phyloP scores from a whole-genome alignment of 305 asterid species.

The Fraxinus sp. region DNA sequence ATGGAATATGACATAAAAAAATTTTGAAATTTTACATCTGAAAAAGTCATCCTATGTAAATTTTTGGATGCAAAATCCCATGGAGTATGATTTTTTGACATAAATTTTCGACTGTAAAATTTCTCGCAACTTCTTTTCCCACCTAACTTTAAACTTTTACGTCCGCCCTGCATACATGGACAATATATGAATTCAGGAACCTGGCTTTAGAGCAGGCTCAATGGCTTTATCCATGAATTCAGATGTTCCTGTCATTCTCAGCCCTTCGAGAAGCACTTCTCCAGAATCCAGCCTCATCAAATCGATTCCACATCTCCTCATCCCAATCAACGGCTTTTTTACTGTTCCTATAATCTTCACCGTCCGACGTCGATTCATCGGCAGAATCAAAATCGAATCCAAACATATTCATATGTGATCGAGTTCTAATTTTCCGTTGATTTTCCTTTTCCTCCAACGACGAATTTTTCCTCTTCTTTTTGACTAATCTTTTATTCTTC shows the following conservation, averaged over 20 bases:
- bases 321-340: conserved; percentile 42
- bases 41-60: no score
- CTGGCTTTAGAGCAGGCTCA: no score
- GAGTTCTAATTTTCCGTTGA: neutral
- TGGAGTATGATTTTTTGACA: no score
- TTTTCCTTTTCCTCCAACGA: conserved; percentile 23
- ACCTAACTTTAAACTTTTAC: no score
- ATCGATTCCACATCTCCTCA: conserved; percentile 52
- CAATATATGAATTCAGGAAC: neutral
- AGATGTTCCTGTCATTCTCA: conserved; percentile 16
- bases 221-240: no score
- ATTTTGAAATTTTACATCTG: no score
- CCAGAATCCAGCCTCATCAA: conserved; percentile 64
- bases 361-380: conserved; percentile 23
- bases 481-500: conserved; percentile 40
- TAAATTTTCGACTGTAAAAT: no score
- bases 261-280: conserved; percentile 50
- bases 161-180: no score
- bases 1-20: no score
- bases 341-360: conserved; percentile 9
- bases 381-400: conserved; percentile 18
- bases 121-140: no score
- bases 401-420: neutral
- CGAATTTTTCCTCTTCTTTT: conserved; percentile 32
- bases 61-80: no score